These are phyloP conservation scores for Ministeria vibrans DNA, from an alignment of 78 protist species.

Conservation along the genomic window DNA sequence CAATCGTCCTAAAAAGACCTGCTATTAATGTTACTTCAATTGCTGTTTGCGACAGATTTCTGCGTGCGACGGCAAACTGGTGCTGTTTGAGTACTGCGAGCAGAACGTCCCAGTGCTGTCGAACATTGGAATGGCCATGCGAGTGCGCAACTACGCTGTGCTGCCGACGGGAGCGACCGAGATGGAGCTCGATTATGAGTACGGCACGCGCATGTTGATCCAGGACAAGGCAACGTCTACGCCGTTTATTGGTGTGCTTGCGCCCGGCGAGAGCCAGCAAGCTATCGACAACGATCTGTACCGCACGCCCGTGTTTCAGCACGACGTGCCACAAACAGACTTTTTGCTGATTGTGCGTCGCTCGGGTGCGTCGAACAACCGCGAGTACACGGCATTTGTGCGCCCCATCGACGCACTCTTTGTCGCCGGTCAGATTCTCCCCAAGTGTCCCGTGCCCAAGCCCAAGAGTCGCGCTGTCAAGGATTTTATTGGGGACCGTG, in stretches of 20 bases:
- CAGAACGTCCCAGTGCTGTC: constrained; percentile 45
- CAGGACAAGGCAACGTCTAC: constrained; percentile 40
- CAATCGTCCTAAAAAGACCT: not conserved
- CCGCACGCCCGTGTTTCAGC: constrained; percentile 46
- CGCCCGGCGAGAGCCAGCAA: constrained; percentile 43
- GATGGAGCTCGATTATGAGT: constrained; percentile 18
- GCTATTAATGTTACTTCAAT: not conserved
- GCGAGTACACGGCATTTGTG: no score
- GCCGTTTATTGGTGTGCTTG: constrained; percentile 57
- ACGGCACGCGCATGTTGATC: constrained; percentile 43
- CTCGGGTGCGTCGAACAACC: no score
- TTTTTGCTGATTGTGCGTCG: constrained; percentile 27
- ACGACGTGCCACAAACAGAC: constrained; percentile 42
- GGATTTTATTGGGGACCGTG: not conserved
- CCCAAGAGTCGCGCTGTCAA: not conserved
- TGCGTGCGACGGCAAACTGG: constrained; percentile 54
- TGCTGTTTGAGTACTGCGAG: constrained; percentile 55
- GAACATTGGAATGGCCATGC: constrained; percentile 59
- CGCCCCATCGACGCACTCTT: not conserved
- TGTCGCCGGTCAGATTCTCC: not conserved
- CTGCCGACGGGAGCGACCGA: constrained; percentile 22
- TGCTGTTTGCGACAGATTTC: constrained; percentile 52
- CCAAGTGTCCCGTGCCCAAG: not conserved
- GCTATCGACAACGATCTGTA: constrained; percentile 42
- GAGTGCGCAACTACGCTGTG: constrained; percentile 44